Evolutionary conservation across 116 monocot species (phyloP).

Genomic region (Papilionanthe hybrid): DNA sequence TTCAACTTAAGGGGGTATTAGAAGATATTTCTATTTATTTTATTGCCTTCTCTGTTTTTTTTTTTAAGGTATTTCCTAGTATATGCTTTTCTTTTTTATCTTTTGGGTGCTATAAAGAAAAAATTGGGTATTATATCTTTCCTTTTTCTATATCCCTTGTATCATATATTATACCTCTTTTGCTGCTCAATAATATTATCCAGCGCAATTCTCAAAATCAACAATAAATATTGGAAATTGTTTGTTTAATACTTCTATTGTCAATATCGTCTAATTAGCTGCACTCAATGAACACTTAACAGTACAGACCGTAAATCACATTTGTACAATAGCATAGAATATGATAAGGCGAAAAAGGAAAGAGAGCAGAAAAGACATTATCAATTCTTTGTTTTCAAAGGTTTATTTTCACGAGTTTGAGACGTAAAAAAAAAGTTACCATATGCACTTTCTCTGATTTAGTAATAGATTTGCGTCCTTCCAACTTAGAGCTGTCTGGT

Average conservation of each 20-base stretch:
- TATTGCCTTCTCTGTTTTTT: no score
- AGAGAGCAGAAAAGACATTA: not conserved
- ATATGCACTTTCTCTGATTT: slow-evolving; percentile 93
- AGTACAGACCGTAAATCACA: not conserved
- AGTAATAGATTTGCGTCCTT: slow-evolving; percentile 54
- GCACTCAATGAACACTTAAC: not conserved
- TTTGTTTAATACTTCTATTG: not conserved
- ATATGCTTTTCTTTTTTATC: no score
- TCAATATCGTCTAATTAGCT: not conserved
- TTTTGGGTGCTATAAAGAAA: no score
- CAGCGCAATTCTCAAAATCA: no score
- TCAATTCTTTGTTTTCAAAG: not conserved
- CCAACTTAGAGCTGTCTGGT: slow-evolving; percentile 51
- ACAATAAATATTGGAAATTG: not conserved
- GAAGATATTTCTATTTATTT: no score
- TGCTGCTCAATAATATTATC: no score
- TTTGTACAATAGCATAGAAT: not conserved
- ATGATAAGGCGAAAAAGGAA: not conserved
- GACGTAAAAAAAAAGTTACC: slow-evolving; percentile 40
- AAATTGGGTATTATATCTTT: no score
- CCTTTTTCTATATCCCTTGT: no score
- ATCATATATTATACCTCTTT: no score
- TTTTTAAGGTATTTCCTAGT: no score
- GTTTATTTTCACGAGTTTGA: not conserved
- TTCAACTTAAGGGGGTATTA: no score